Percentiles rank a stretch among this genome's conserved stretches.
Conservation (phyloP, 1,284 basidiomycete species). For the Moniliophthora roreri region DNA sequence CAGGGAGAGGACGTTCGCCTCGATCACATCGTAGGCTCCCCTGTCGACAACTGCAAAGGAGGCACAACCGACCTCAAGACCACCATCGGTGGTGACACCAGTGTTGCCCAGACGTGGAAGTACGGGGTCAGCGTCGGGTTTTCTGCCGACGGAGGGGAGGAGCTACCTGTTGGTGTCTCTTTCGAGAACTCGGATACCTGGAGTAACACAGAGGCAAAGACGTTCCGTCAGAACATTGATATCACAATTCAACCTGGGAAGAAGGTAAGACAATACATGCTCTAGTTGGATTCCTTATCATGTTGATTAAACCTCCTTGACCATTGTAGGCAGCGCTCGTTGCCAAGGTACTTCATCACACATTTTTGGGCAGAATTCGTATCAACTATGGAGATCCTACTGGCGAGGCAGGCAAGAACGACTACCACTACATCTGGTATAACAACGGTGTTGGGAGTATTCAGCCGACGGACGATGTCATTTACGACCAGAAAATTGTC, state of each 20-base stretch:
- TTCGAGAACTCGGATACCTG: background rate
- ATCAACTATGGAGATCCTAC: background rate
- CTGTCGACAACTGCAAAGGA: background rate
- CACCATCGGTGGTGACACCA: background rate
- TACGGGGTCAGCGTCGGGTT: background rate
- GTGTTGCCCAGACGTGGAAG: background rate
- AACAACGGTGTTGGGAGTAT: conserved; percentile 1
- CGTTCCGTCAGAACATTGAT: background rate
- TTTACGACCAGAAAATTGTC: background rate
- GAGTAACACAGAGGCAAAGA: background rate
- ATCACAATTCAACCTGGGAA: background rate
- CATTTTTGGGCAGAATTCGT: background rate
- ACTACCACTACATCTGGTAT: background rate
- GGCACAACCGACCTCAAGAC: background rate
- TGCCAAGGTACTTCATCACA: background rate
- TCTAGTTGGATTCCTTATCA: background rate
- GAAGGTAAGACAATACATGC: background rate
- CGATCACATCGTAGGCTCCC: background rate
- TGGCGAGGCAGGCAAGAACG: background rate
- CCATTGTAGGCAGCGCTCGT: background rate
- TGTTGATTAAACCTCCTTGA: no score
- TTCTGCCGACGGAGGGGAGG: background rate
- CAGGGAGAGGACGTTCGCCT: background rate
- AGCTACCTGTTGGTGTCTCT: background rate
- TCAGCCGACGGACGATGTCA: background rate